Base-by-base conservation (phyloP, 2,329 filamentous ascomycete genomes). In the Paecilomyces fulvus region DNA sequence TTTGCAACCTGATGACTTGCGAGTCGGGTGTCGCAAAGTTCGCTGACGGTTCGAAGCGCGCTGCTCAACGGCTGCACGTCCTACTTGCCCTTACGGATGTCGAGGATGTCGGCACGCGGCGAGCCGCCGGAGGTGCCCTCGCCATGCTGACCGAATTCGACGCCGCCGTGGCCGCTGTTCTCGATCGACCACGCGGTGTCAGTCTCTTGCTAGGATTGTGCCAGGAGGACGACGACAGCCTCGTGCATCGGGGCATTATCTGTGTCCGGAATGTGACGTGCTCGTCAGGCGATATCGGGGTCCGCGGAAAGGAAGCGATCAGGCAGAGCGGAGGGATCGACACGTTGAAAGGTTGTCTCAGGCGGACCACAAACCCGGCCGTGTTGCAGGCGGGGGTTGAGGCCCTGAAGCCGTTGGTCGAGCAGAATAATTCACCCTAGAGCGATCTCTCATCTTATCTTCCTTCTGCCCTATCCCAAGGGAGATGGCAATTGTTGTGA, bases 31-130 rank as follows among this genome's bases (percentile, higher is more conserved):
- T 77, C 11, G 72, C 72, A 53, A 75, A 77, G 54, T 79, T 77
- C 56, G 76, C 75, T 14, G 76, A 79, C 58, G 81, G 79, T 12
- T 83, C 80, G 3, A 79, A 81, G 25, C 82, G 87, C 59, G 88
- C 90, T 0, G 82, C 81, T 25, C 85, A 89, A 55, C 81, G 92
- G 0, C 73, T 97, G 48, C 88, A 95, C 67, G 84, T 97, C 43
- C 77, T 99, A 0, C 81, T 96, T 11, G 94, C 92, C 0, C 83
- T 99, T 33, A 87, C 90, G 0, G 92, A 97, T 67, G 86, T 90
- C 1, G 88, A 95, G 53, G 91, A 97, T 62, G 73, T 83, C 6
- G 84, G 83, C 0, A 96, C 91, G 0, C 79, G 92, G 30, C 84
- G 86, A 51, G 94, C 91, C 0, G 92, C 94, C 0, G 91, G 92